These are phyloP conservation scores for Plicaturopsis crispa DNA, from an alignment of 768 basidiomycete species.

Conservation along the genomic window DNA sequence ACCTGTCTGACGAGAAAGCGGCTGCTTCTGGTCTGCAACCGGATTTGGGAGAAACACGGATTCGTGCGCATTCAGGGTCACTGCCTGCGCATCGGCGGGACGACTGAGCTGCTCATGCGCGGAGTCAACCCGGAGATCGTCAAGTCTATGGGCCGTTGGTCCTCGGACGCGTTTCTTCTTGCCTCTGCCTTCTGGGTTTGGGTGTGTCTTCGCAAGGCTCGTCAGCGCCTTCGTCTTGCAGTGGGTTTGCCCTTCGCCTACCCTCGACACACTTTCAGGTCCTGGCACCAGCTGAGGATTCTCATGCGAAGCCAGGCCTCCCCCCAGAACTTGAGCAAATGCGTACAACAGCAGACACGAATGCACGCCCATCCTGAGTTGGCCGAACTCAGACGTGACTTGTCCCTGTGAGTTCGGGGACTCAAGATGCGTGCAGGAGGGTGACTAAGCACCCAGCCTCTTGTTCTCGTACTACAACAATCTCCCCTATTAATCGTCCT, in stretches of 20 bases:
- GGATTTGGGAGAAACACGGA: constrained; percentile 7
- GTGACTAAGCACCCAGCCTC: background rate
- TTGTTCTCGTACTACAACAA: background rate
- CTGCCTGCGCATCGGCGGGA: constrained; percentile 20
- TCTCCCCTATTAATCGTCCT: background rate
- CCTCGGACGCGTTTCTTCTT: constrained; percentile 16
- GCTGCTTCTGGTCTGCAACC: constrained; percentile 11
- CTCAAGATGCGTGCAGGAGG: background rate
- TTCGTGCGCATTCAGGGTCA: constrained; percentile 9
- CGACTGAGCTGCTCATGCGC: constrained; percentile 11
- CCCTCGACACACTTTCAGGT: background rate
- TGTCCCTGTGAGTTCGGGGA: too few species aligned
- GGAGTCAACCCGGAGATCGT: constrained; percentile 16
- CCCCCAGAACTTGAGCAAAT: background rate
- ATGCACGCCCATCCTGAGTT: too few species aligned
- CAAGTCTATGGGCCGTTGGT: constrained; percentile 15
- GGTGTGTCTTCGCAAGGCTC: background rate
- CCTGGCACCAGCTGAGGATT: background rate
- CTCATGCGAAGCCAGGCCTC: background rate
- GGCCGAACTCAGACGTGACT: too few species aligned
- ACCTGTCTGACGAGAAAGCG: constrained; percentile 6
- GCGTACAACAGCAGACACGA: too few species aligned
- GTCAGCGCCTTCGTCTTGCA: background rate
- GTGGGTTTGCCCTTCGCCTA: background rate
- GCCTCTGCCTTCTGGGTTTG: background rate